Evolutionary conservation across 495 filamentous ascomycete genomes (phyloP).

Genomic region (Cenococcum geophilum): DNA sequence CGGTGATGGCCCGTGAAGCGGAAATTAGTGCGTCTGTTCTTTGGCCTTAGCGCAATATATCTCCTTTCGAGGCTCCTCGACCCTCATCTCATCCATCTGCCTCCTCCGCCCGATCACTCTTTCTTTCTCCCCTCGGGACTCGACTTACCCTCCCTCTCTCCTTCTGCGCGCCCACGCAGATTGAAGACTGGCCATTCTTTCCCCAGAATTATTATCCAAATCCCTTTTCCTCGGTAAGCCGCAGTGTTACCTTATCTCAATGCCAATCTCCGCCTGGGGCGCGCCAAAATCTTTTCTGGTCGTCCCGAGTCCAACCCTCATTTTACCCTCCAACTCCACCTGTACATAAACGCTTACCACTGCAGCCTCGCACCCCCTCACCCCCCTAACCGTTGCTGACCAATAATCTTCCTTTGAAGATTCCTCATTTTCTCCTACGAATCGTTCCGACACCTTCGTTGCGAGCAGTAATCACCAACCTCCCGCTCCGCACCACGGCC

Average conservation of each 20-base stretch:
- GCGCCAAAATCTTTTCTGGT: slow-evolving; percentile 28
- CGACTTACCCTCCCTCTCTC: neutral
- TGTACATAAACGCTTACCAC: slow-evolving; percentile 10
- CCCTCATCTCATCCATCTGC: neutral
- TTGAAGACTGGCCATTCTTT: slow-evolving; percentile 19
- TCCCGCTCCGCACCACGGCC: slow-evolving; percentile 7
- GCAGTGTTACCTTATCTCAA: slow-evolving; percentile 3
- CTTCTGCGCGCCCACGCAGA: slow-evolving; percentile 2
- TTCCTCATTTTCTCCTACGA: slow-evolving; percentile 10
- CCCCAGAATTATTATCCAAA: neutral
- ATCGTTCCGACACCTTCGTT: slow-evolving; percentile 9
- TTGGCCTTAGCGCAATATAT: slow-evolving; percentile 11
- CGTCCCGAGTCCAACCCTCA: slow-evolving; percentile 11
- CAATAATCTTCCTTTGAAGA: slow-evolving; percentile 2
- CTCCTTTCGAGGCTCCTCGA: slow-evolving; percentile 1
- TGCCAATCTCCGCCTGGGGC: slow-evolving; percentile 13
- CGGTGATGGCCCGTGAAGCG: slow-evolving; percentile 22
- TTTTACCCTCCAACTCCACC: slow-evolving; percentile 8
- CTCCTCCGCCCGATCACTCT: neutral
- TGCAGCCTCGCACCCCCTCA: neutral
- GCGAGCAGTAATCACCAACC: slow-evolving; percentile 15
- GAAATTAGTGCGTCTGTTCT: slow-evolving; percentile 27
- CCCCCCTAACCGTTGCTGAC: neutral
- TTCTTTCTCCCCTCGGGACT: neutral
- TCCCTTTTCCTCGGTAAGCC: slow-evolving; percentile 23